Base-by-base conservation (phyloP, 1,284 basidiomycete species). In the Laetiporus sulphureus region DNA sequence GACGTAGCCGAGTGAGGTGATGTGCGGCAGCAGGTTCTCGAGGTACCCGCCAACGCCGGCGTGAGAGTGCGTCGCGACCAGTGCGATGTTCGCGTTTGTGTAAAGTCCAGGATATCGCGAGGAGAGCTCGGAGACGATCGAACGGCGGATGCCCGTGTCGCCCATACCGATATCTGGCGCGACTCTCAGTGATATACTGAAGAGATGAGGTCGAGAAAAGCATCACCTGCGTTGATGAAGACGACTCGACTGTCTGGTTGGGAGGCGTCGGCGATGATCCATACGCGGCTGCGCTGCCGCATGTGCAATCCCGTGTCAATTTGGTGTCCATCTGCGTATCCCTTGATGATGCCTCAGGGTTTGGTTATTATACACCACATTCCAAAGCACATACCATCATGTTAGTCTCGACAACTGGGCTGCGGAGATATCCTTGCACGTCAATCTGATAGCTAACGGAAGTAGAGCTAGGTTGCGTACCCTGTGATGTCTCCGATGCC, bases 81-180 rank as follows among this genome's bases (percentile, higher is more conserved):
- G 78, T 2, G 86, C 87, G 47, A 88, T 76, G 53, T 91, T 91
- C 10, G 68, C 67, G 52, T 81, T 67, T 18, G 69, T 76, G 59
- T 89, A 91, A 4, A 87, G 41, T 3, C 75, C 78, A 1, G 80
- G 78, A 53, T 72, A 84, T 34, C 68, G 58, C 3, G 68, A 52
- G 7, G 75, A 66, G 4, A 89, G 69, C 21, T 71, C 63, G 5
- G 70, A 59, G 21, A 91, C 73, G 47, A 91, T 77, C 12, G 76
- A 75, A 23, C 83, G 76, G 19, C 87, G 79, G 30, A 89, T 66
- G 20, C 84, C 88, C 0, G 77, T 79, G 58, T 91, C 88, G 15
- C 88, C 88, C 80, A 87, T 84, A 27, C 75, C 79, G 36, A 86
- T 84, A 58, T 88, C 83, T 77, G 54, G n/a, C n/a, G n/a, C n/a